Evolutionary conservation across 2,329 filamentous ascomycete genomes (phyloP), one percentile per base, ranked within the genome.

Genomic region (Cladorrhinum sp.): DNA sequence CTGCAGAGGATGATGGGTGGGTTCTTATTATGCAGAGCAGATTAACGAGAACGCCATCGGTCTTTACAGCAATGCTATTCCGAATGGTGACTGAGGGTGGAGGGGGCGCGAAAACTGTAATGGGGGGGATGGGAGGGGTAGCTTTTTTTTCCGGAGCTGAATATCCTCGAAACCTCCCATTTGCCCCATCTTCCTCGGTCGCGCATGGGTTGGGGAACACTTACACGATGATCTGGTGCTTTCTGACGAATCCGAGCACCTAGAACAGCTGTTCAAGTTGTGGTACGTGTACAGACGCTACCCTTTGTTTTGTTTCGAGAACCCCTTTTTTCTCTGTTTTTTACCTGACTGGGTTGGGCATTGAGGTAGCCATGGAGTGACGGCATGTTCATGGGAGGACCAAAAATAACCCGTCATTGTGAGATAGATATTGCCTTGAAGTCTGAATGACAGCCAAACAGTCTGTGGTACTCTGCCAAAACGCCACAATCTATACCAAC

Each of bases 151-250:
- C n/a, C n/a, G n/a, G n/a, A n/a, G n/a, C n/a, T n/a, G n/a, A n/a
- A n/a, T n/a, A n/a, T n/a, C n/a, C n/a, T n/a, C n/a, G n/a, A n/a
- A n/a, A n/a, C n/a, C n/a, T n/a, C n/a, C n/a, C n/a, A n/a, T n/a
- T n/a, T n/a, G n/a, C n/a, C n/a, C n/a, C 36, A 6, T 38, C 51
- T 23, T n/a, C 38, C 29, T 54, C 51, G 51, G 51, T 54, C 51
- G 27, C 51, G 51, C 51, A 54, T 24, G 22, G 12, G 29, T 13
- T 24, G 22, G 36, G 36, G 10, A 41, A n/a, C 29, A 38, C 23
- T 20, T 12, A 50, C n/a, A 22, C n/a, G 51, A 36, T 20, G 13
- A 41, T 38, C 13, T 23, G 27, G 29, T 54, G 16, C 20, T 38
- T 38, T 41, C 20, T 12, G 36, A 18, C 36, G 36, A 18, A 18